A percentile compares a stretch with the other conserved stretches of the same genome.
These are phyloP conservation scores for Castanea mollissima DNA, from an alignment of 306 rosid species.

Conservation along the genomic window DNA sequence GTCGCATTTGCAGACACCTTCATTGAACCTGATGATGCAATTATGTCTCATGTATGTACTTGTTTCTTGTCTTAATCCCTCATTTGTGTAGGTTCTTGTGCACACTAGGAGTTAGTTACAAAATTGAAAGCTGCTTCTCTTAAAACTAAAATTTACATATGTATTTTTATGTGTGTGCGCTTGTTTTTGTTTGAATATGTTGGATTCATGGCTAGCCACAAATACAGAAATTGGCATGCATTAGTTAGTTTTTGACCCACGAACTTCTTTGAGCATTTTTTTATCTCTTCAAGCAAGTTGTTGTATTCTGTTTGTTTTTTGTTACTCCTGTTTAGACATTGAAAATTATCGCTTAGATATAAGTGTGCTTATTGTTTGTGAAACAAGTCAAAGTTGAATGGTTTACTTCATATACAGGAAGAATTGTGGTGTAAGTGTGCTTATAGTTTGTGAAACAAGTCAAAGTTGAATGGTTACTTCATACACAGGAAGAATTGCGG, in stretches of 20 bases:
- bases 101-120: not conserved
- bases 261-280: not conserved
- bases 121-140: not conserved
- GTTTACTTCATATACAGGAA: not conserved
- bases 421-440: not conserved
- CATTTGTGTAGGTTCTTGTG: not conserved
- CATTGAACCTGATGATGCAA: constrained; percentile 12
- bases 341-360: not conserved
- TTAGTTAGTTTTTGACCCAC: not conserved
- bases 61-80: not conserved
- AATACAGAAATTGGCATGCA: not conserved
- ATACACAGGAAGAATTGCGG: not conserved
- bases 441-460: not conserved
- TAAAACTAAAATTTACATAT: not conserved
- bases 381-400: not conserved
- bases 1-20: constrained; percentile 9
- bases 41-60: constrained; percentile 2
- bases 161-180: not conserved
- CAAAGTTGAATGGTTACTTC: not conserved
- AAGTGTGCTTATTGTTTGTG: not conserved
- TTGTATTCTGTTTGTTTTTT: not conserved
- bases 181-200: not conserved
- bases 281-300: no score
- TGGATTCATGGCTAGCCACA: not conserved
- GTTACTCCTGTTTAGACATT: not conserved